Evolutionary conservation across 371 early-diverging fungal genomes (phyloP), one percentile per base, ranked within the genome.

Genomic region (Syncephalastrum monosporum): DNA sequence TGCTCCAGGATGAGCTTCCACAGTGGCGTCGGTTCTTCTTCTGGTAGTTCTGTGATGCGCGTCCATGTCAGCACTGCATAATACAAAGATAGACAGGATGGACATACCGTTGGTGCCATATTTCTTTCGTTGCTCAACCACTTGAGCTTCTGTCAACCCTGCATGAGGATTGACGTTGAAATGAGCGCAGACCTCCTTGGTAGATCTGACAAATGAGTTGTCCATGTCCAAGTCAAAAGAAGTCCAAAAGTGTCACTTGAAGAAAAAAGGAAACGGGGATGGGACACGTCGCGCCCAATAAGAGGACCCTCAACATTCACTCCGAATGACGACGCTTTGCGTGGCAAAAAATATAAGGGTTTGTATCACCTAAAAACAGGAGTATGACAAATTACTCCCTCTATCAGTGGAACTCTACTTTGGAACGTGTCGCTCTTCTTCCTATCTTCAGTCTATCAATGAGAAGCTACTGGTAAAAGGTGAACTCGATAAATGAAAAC

Each of bases 1-100:
- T 98, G 98, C 67, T 95, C 98, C 57, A 93, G 67, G 53, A 98
- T 88, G 57, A 97, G 82, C 62, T 91, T 77, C 88, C 93, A 95
- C 12, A 97, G 72, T 19, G 99, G 94, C 5, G 96, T 95, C 1
- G 89, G 71, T 53, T 94, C 93, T 53, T 93, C 91, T 55, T 85
- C 85, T 53, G 91, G 89, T 24, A 93, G 75, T 67, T 87, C 91
- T 86, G 66, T 33, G 38, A 5, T 33, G 38, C 38, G 38, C 38
- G 38, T 12, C 38, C 5, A 57, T 16, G 25, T 21, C 3, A 38
- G 23, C 16, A 25, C 21, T 13, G 15, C 13, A n/a, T 10, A 27
- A 38, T 42, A 33, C 49, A 27, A 17, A 38, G 48, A 56, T 47
- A 38, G 33, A 44, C 16, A 19, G 47, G 19, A 19, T 24, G 52